Evolutionary conservation across 768 basidiomycete genomes (phyloP), one percentile per base, ranked within the genome.

Genomic region (Kwoniella sp.): DNA sequence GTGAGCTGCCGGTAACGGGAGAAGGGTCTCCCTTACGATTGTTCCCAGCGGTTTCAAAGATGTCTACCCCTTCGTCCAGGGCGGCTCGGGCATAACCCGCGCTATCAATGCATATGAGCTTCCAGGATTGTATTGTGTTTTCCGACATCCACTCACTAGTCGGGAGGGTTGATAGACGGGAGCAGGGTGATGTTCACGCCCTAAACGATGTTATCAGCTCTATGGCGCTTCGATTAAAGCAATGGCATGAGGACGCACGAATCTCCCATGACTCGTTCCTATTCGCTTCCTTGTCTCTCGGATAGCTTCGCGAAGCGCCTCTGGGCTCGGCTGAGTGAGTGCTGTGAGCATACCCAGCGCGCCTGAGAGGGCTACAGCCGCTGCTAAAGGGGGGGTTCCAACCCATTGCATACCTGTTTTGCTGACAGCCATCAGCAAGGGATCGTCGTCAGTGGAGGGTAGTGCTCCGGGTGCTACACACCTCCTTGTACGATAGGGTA

Each of bases 11-110:
- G 41, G 48, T 20, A 63, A 60, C 31, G 58, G 2, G 30, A 55
- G 11, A 54, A 50, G 50, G 61, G 34, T 17, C 74, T 53, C 30
- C 31, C 89, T 69, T 73, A 92, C 91, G 91, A 72, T 89, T 93
- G 73, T 90, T 91, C 5, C 93, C 94, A 1, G 93, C 93, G 0
- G 93, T 96, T 83, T 96, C 93, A 74, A 93, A 91, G 48, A 95
- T 88, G 73, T 80, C 84, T n/a, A 95, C 86, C 7, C 91, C 91
- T 76, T 94, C 93, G 67, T 90, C 91, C 53, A 93, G 86, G 9
- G 92, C 89, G 8, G 84, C 91, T 37, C 71, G 63, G 54, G 72
- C 78, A 64, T 75, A 76, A 4, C 72, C 75, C 17, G 70, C 77
- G 58, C 74, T 72, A 30, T 11, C 1, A 13, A 1, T 15, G 9